phyloP scores from a whole-genome alignment of 2,329 filamentous ascomycete species.

The Claviceps purpurea region DNA sequence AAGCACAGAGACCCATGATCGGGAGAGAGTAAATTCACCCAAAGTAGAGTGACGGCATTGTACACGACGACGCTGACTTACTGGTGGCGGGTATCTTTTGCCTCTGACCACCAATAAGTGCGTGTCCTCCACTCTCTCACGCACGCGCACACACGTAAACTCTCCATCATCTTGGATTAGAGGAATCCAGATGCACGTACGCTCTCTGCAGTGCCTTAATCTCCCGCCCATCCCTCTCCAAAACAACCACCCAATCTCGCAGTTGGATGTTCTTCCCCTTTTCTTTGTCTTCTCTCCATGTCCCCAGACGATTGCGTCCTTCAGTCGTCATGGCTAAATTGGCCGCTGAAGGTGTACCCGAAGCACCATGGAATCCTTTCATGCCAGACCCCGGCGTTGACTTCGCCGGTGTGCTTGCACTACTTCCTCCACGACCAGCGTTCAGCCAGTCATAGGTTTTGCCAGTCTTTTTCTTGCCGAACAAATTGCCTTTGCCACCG shows the following conservation, averaged over 20 bases:
- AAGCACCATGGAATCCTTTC: constrained; percentile 19
- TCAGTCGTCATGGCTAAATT: constrained; percentile 38
- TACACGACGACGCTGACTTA: neutral
- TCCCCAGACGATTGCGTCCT: constrained; percentile 52
- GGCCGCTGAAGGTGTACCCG: constrained; percentile 17
- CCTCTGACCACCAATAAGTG: constrained; percentile 1
- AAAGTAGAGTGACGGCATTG: neutral
- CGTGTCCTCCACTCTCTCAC: neutral
- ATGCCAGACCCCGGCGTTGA: constrained; percentile 17
- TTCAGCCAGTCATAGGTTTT: constrained; percentile 71
- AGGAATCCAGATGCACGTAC: constrained; percentile 38
- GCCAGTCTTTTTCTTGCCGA: constrained; percentile 45
- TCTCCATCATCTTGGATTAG: constrained; percentile 26
- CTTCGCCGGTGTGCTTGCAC: constrained; percentile 36
- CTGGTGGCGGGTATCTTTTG: neutral
- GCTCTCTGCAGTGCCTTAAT: constrained; percentile 46
- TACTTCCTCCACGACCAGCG: constrained; percentile 34
- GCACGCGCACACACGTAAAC: neutral
- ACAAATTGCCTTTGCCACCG: constrained; percentile 44
- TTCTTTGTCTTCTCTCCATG: constrained; percentile 64
- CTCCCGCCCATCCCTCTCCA: constrained; percentile 67
- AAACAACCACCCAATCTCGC: constrained; percentile 64
- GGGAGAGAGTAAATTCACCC: neutral
- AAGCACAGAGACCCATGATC: neutral
- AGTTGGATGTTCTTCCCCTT: constrained; percentile 71